Base-by-base conservation (phyloP, 179 eudicot species). In the Spergularia azorica region DNA sequence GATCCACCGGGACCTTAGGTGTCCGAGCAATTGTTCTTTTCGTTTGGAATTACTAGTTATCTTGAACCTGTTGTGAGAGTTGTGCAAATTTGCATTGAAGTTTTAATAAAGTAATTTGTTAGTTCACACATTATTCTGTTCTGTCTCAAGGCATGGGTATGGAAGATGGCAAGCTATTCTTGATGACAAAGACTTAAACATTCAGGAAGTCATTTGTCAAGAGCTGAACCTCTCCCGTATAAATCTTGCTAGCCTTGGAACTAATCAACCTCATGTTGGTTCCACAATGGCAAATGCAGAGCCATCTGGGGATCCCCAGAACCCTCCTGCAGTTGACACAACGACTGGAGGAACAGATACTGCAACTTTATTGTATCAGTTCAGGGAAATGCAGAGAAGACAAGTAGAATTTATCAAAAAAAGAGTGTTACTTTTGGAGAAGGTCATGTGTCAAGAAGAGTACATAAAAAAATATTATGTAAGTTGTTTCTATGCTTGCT, bases 131-230 rank as follows among this genome's bases (percentile, higher is more conserved):
- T 71, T 62, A 16, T 14, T 66, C 60, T 15, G 54, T 73, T 86
- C 71, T 51, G 18, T 73, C 36, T 82, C 61, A 76, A 95, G 99
- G 85, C 99, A 95, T 82, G 99, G 99, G 50, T 95, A 93, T 77
- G 99, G 97, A 84, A 89, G 91, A 87, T 95, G 98, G 98, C 98
- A 95, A 89, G 95, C 98, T 68, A 93, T 95, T 79, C 90, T 95
- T 73, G 99, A 95, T 64, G 99, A 95, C 88, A 95, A 88, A 87
- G 95, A 87, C 36, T 81, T 90, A 79, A 82, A 73, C 77, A 75
- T 95, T 69, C 99, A 91, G 79, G 99, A 95, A 72, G 67, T 91
- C 59, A 90, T 95, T 50, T 90, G 94, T 83, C 91, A 90, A 77
- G 99, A 91, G 81, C 79, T 91, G 83, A 93, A 93, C 81, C 96